Evolutionary conservation across 2,329 filamentous ascomycete genomes (phyloP), one percentile per base, ranked within the genome.

Genomic region (Hymenoscyphus salicellus): DNA sequence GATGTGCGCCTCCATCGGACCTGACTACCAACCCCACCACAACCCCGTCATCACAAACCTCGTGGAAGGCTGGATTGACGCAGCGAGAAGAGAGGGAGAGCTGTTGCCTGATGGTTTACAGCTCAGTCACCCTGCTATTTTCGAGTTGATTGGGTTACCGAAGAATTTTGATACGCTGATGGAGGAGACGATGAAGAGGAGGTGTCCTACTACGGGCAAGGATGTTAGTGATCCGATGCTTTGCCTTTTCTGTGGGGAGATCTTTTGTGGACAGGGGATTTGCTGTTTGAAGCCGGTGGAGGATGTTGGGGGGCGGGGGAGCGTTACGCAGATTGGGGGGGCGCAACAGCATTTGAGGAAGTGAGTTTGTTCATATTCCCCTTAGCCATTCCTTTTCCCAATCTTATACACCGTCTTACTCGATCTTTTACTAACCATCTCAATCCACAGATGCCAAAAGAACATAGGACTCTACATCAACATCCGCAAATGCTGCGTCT

Each of bases 401-500:
- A 61, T 55, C 57, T 20, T 62, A 68, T 63, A 65, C 43, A 23
- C 38, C n/a, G n/a, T n/a, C n/a, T 60, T 46, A 57, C 26, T 32
- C 57, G 11, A 63, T 55, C 57, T 16, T 61, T 68, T 63, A 65
- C 73, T 76, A 71, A 77, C 63, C 32, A 28, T 61, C 67, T 64
- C 58, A 60, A n/a, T n/a, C 56, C 69, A 2, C 30, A 96, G 92
- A 72, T 98, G 94, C 77, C 93, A 95, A 74, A 86, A 88, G 67
- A 93, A 92, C 71, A 88, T 96, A 58, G 95, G 95, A n/a, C 81
- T 97, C 38, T 98, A 96, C 80, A 89, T 99, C 77, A 97, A 96
- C 77, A 94, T 99, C 71, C 90, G 95, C 70, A 98, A 98, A 80
- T 98, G 96, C 79, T 92, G 90, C 71, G 88, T 96, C 49, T 86